Conservation (phyloP, 768 basidiomycete genomes). For the Suillus bovinus region DNA sequence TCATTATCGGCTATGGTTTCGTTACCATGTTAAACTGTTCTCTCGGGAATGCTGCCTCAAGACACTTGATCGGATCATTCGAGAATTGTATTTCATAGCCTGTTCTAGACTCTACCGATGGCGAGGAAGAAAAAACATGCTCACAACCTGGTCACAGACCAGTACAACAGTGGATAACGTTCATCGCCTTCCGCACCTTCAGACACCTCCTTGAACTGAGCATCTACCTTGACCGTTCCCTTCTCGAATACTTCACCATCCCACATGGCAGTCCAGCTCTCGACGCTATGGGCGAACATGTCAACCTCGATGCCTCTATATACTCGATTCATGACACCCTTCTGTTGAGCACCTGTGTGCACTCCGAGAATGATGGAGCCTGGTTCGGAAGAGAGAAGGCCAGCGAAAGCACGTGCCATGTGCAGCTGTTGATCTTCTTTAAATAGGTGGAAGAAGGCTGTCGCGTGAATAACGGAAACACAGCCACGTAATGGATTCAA, state of each 20-base stretch:
- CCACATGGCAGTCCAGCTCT: constrained; percentile 40
- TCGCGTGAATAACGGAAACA: constrained; percentile 48
- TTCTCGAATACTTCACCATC: constrained; percentile 37
- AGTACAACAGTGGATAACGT: neutral
- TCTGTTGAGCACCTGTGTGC: constrained; percentile 30
- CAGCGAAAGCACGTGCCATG: constrained; percentile 43
- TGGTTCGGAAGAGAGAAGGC: constrained; percentile 41
- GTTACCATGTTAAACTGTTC: neutral
- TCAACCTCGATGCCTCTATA: neutral
- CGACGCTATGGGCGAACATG: constrained; percentile 34
- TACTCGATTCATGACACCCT: neutral
- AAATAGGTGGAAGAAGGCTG: constrained; percentile 52
- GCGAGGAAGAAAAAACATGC: neutral
- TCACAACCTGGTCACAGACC: neutral
- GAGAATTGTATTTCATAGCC: neutral
- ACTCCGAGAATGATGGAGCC: constrained; percentile 49
- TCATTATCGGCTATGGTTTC: neutral
- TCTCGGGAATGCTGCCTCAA: neutral
- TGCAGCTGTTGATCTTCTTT: constrained; percentile 38
- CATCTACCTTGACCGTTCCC: constrained; percentile 32
- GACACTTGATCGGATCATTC: neutral
- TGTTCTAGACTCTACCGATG: neutral
- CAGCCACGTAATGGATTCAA: constrained; percentile 45
- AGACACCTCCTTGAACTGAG: neutral
- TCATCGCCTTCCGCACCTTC: neutral